A percentile compares a stretch with the other conserved stretches of the same genome.
These are phyloP conservation scores for Passiflora organensis DNA, from an alignment of 345 rosid species.

Conservation along the genomic window DNA sequence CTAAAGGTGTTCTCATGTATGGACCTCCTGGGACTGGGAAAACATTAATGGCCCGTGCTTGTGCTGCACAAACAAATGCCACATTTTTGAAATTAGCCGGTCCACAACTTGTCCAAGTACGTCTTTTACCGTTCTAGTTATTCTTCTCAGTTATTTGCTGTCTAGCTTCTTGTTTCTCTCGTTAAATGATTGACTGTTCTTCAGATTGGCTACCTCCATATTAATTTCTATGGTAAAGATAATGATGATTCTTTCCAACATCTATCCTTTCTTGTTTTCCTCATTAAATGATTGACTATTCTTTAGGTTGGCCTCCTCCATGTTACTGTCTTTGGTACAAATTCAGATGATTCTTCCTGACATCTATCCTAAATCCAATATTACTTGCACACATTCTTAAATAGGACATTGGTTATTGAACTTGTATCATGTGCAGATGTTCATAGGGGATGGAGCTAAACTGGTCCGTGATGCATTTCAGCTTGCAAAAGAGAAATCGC, in stretches of 20 bases:
- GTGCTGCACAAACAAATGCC: constrained; percentile 99
- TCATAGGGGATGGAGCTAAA: constrained; percentile 99
- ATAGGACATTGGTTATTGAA: neutral
- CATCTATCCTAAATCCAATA: no score
- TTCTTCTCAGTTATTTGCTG: neutral
- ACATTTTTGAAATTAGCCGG: constrained; percentile 97
- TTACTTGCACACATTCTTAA: no score
- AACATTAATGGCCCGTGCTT: constrained; percentile 98
- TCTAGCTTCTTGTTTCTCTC: neutral
- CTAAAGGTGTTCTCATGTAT: constrained; percentile 93
- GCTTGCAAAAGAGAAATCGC: constrained; percentile 98
- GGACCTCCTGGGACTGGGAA: constrained; percentile 99
- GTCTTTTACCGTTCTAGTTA: neutral
- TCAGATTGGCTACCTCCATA: neutral
- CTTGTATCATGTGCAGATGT: constrained; percentile 56
- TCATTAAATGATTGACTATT: no score
- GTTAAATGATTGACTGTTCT: neutral
- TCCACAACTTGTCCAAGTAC: constrained; percentile 96
- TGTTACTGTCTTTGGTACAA: no score
- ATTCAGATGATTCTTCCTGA: no score
- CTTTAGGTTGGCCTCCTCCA: no score
- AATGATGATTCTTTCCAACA: no score
- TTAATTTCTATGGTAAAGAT: no score
- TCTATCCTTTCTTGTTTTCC: no score
- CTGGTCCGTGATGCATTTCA: constrained; percentile 99